These are phyloP conservation scores for Boletellus deceptivus DNA, from an alignment of 1,284 basidiomycete genomes.

Conservation along the genomic window DNA sequence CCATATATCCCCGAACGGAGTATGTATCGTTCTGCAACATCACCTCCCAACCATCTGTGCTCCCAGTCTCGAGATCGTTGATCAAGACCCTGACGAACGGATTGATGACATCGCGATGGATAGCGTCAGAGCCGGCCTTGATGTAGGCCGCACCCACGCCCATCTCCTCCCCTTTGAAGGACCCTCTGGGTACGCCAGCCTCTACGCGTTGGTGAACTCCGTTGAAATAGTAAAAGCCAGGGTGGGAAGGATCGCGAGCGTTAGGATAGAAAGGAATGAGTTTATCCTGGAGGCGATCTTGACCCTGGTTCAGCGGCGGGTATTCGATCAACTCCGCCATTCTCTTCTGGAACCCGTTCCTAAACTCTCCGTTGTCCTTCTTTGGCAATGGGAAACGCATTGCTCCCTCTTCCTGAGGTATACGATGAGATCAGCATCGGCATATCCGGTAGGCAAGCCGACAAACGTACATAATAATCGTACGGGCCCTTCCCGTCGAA, in stretches of 20 bases:
- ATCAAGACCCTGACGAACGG: slow-evolving; percentile 2
- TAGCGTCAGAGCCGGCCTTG: not conserved
- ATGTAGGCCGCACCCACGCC: not conserved
- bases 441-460: not conserved
- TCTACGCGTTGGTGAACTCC: not conserved
- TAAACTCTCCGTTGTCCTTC: slow-evolving; percentile 10
- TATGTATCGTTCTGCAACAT: slow-evolving; percentile 3
- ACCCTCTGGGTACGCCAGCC: not conserved
- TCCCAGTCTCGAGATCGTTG: slow-evolving; percentile 1
- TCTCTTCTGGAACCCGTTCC: slow-evolving; percentile 30
- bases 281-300: slow-evolving; percentile 1
- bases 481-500: slow-evolving; percentile 19
- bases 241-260: not conserved
- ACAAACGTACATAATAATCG: slow-evolving; percentile 17
- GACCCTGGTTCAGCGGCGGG: slow-evolving; percentile 5
- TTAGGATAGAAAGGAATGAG: slow-evolving; percentile 11
- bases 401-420: slow-evolving; percentile 32
- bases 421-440: not conserved
- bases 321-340: slow-evolving; percentile 24
- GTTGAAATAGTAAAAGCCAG: slow-evolving; percentile 11
- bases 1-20: slow-evolving; percentile 15
- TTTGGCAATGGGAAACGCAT: slow-evolving; percentile 36
- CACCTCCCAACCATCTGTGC: slow-evolving; percentile 2
- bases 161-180: not conserved
- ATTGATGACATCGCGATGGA: not conserved